Evolutionary conservation across 2,329 filamentous ascomycete genomes (phyloP).

Genomic region (Talaromyces amestolkiae): DNA sequence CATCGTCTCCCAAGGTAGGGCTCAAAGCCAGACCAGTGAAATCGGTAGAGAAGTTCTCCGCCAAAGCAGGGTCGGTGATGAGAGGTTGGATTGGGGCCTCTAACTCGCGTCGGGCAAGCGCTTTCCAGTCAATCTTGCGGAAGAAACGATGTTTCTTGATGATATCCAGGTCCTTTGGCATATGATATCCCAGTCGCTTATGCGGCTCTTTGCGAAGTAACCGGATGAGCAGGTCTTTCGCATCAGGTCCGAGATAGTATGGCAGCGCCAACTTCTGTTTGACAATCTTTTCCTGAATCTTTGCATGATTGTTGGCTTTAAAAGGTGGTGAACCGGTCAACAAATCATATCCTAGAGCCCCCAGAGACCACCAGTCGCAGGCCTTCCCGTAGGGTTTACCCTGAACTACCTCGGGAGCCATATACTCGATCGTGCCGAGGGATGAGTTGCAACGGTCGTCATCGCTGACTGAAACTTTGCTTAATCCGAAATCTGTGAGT

Average conservation of each 20-base stretch:
- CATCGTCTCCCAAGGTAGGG: conserved; percentile 55
- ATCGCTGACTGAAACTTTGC: conserved; percentile 81
- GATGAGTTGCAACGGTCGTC: conserved; percentile 77
- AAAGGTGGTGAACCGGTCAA: conserved; percentile 92
- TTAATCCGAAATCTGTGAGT: conserved; percentile 93
- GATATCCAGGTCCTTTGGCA: conserved; percentile 79
- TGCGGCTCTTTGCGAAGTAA: conserved; percentile 87
- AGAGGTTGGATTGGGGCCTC: conserved; percentile 88
- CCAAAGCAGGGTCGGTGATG: conserved; percentile 91
- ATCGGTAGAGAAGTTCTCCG: conserved; percentile 92
- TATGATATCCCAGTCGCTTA: conserved; percentile 83
- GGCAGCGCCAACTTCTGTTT: conserved; percentile 86
- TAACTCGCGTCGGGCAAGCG: conserved; percentile 75
- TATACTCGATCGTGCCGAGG: conserved; percentile 95
- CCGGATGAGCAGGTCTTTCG: conserved; percentile 88
- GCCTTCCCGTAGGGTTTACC: conserved; percentile 88
- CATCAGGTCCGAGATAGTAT: conserved; percentile 86
- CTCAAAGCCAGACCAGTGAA: conserved; percentile 85
- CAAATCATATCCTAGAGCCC: conserved; percentile 85
- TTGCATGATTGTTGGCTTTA: conserved; percentile 83
- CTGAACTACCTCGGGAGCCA: conserved; percentile 92
- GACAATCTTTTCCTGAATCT: conserved; percentile 93
- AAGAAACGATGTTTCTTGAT: conserved; percentile 97
- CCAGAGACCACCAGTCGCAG: conserved; percentile 98
- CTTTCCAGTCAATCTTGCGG: conserved; percentile 92